phyloP scores from a whole-genome alignment of 2,329 filamentous ascomycete species.

The Trichoderma cornu-damae region DNA sequence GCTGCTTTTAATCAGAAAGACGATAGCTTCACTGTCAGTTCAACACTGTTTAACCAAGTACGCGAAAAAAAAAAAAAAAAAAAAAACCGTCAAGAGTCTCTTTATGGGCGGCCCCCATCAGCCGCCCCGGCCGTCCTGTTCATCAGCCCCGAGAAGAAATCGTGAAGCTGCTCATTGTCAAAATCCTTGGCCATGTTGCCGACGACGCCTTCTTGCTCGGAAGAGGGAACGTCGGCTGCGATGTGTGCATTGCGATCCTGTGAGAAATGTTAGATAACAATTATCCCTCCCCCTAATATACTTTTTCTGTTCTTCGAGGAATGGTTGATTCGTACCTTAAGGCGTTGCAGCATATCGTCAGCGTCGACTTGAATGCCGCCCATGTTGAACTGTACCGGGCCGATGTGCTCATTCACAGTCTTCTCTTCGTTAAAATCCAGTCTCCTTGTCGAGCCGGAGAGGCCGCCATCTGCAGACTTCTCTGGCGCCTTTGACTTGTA shows the following conservation, averaged over 20 bases:
- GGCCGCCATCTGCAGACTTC: constrained; percentile 30
- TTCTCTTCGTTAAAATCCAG: constrained; percentile 39
- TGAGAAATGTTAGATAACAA: not conserved
- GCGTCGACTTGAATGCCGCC: constrained; percentile 95
- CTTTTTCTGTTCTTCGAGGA: not conserved
- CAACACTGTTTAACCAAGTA: not conserved
- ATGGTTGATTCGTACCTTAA: constrained; percentile 57
- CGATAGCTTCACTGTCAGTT: not conserved
- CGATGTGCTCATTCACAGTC: constrained; percentile 72
- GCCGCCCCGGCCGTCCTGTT: constrained; percentile 41
- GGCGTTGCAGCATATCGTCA: constrained; percentile 82
- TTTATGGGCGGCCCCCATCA: constrained; percentile 23
- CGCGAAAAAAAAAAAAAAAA: too few relatives aligned
- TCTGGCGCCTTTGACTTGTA: constrained; percentile 53
- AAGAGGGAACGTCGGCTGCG: constrained; percentile 40
- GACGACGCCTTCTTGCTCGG: constrained; percentile 35
- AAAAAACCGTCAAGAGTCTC: too few relatives aligned
- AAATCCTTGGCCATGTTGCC: constrained; percentile 41
- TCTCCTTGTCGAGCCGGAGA: constrained; percentile 25
- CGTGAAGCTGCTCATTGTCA: constrained; percentile 53
- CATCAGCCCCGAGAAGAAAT: constrained; percentile 57
- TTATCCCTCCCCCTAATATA: not conserved
- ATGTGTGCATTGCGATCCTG: constrained; percentile 55
- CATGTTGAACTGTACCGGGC: constrained; percentile 96
- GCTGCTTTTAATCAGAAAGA: constrained; percentile 11